Percentiles rank a stretch among this genome's conserved stretches.
Evolutionary conservation across 2,329 filamentous ascomycete species (phyloP).

Genomic region (Nigrospora oryzae): DNA sequence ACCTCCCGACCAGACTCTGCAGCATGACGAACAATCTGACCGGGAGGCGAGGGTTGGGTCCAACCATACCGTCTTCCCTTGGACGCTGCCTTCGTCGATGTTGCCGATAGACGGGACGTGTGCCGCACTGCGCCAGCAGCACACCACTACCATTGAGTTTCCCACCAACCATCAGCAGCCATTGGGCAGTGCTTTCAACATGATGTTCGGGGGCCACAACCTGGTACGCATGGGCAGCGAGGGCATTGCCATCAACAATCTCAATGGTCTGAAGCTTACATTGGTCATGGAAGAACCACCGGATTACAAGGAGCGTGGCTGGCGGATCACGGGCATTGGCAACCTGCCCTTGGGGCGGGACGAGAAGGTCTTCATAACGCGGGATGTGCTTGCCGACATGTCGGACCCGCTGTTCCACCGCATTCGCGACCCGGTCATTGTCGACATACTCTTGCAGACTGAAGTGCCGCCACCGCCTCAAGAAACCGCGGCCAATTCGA

Average conservation of each 20-base stretch:
- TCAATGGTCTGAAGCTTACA: constrained; percentile 53
- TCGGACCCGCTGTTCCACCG: constrained; percentile 79
- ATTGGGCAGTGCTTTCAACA: constrained; percentile 31
- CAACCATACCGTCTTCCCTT: constrained; percentile 84
- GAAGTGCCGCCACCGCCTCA: constrained; percentile 9
- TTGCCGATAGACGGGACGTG: constrained; percentile 74
- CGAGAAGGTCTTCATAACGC: constrained; percentile 74
- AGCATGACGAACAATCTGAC: constrained; percentile 5
- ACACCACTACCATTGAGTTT: constrained; percentile 62
- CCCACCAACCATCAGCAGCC: constrained; percentile 37
- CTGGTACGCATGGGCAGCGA: constrained; percentile 35
- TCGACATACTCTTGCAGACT: constrained; percentile 65
- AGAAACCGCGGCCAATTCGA: constrained; percentile 10
- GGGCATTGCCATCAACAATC: constrained; percentile 38
- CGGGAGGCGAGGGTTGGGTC: constrained; percentile 38
- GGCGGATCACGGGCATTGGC: constrained; percentile 73
- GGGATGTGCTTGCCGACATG: constrained; percentile 66
- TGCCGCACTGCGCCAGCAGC: constrained; percentile 58
- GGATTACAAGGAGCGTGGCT: constrained; percentile 33
- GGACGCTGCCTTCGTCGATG: constrained; percentile 74
- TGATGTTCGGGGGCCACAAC: constrained; percentile 37
- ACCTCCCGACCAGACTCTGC: neutral
- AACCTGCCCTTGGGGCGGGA: constrained; percentile 77
- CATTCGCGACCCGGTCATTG: constrained; percentile 60
- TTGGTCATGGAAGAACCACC: constrained; percentile 55